Percentiles rank a stretch among this genome's conserved stretches.
phyloP scores from a whole-genome alignment of 176 grass and related monocot genomes.

The Rhynchospora breviuscula region DNA sequence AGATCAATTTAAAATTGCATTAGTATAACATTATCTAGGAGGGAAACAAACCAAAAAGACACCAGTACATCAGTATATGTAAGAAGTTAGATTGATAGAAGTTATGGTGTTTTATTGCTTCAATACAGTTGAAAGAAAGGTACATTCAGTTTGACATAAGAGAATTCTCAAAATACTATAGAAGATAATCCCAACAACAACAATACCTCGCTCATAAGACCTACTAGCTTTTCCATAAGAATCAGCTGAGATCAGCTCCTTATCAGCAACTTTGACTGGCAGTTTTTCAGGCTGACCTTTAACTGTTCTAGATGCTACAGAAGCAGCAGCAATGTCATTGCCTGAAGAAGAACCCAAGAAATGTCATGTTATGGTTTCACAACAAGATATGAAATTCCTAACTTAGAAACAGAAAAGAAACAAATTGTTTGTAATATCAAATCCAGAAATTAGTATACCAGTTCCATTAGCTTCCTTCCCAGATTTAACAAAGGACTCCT shows the following conservation, averaged over 20 bases:
- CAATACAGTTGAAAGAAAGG: conserved; percentile 7
- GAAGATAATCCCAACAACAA: conserved; percentile 26
- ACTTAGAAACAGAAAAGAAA: not conserved
- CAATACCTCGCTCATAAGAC: conserved; percentile 50
- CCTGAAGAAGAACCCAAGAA: conserved; percentile 27
- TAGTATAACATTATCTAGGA: conserved; percentile 12
- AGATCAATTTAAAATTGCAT: conserved; percentile 1
- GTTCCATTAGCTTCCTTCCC: conserved; percentile 45
- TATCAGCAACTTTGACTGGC: conserved; percentile 16
- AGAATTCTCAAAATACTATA: conserved; percentile 15
- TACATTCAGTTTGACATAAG: conserved; percentile 11
- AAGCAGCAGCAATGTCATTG: conserved; percentile 33
- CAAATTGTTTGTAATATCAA: conserved; percentile 12
- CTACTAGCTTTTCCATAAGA: conserved; percentile 29
- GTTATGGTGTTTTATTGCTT: conserved; percentile 9
- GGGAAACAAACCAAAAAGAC: not conserved
- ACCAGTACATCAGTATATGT: conserved; percentile 1
- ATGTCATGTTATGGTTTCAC: conserved; percentile 16
- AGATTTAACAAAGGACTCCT: conserved; percentile 70
- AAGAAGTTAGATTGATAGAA: conserved; percentile 17
- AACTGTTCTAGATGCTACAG: conserved; percentile 19
- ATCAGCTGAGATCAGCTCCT: conserved; percentile 9
- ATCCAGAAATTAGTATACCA: conserved; percentile 31
- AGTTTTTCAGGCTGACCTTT: conserved; percentile 43
- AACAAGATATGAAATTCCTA: not conserved